These are phyloP conservation scores for Ceratobasidium sp. DNA, from an alignment of 1,284 basidiomycete genomes.

Conservation along the genomic window DNA sequence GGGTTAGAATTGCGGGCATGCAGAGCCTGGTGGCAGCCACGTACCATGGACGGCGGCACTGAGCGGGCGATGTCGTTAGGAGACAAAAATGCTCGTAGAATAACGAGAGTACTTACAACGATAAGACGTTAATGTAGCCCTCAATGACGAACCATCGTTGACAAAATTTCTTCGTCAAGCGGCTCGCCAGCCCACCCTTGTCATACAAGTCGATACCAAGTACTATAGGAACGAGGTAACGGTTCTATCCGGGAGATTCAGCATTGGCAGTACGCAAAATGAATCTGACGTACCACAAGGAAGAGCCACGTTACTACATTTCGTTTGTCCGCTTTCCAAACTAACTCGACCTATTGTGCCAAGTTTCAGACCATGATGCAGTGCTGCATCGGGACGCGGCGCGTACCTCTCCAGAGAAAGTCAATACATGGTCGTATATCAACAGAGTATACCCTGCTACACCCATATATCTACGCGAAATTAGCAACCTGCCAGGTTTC, in stretches of 20 bases:
- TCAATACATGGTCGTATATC: constrained; percentile 47
- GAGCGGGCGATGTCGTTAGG: neutral
- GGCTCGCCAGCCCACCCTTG: constrained; percentile 45
- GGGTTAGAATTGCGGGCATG: neutral
- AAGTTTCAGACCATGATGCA: neutral
- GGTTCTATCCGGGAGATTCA: constrained; percentile 31
- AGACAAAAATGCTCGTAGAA: neutral
- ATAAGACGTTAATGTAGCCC: constrained; percentile 40
- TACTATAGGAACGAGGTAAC: constrained; percentile 46
- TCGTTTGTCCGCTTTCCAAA: constrained; percentile 45
- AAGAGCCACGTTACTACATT: constrained; percentile 42
- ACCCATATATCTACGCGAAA: constrained; percentile 28
- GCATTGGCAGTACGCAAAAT: neutral
- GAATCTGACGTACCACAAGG: constrained; percentile 20
- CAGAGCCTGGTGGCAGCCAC: neutral
- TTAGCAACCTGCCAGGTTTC: constrained; percentile 10
- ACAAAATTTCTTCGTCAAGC: constrained; percentile 34
- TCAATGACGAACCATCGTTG: constrained; percentile 38
- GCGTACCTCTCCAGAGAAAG: constrained; percentile 42
- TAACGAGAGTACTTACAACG: constrained; percentile 26
- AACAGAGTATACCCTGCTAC: constrained; percentile 44
- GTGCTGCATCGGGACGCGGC: neutral
- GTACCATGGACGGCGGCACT: constrained; percentile 43
- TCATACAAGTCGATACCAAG: constrained; percentile 47
- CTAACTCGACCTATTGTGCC: constrained; percentile 37